Evolutionary conservation across 2,329 filamentous ascomycete species (phyloP).

Genomic region (Fusarium odoratissimum): DNA sequence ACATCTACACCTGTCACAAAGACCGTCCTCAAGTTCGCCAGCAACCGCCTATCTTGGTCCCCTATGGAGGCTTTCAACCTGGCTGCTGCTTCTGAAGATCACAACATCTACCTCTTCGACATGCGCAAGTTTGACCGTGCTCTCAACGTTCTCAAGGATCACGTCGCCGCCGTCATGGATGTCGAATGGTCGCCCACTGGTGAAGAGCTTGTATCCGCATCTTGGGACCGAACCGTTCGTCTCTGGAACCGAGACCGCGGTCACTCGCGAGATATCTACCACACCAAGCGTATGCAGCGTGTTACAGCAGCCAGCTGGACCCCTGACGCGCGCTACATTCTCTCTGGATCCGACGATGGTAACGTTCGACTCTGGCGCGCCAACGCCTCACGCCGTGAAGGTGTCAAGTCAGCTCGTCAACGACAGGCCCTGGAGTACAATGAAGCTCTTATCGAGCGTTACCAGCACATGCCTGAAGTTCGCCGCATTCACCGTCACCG

Average conservation of each 20-base stretch:
- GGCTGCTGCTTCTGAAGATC: slow-evolving; percentile 92
- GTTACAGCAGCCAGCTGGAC: slow-evolving; percentile 89
- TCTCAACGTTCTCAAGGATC: slow-evolving; percentile 89
- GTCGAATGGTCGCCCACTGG: slow-evolving; percentile 96
- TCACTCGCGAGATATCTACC: slow-evolving; percentile 92
- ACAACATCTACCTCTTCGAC: slow-evolving; percentile 90
- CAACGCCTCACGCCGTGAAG: slow-evolving; percentile 83
- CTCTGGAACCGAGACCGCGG: slow-evolving; percentile 85
- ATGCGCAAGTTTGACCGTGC: slow-evolving; percentile 91
- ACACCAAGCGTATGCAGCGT: slow-evolving; percentile 97
- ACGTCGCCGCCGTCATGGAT: slow-evolving; percentile 93
- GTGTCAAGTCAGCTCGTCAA: slow-evolving; percentile 86
- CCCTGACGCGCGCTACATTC: slow-evolving; percentile 87
- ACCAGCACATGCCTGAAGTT: slow-evolving; percentile 96
- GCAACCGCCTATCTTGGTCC: slow-evolving; percentile 90
- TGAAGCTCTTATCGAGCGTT: slow-evolving; percentile 82
- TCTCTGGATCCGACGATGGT: slow-evolving; percentile 93
- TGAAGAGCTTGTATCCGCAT: slow-evolving; percentile 90
- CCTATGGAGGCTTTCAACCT: slow-evolving; percentile 98
- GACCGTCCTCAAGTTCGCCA: slow-evolving; percentile 82
- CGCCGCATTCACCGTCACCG: slow-evolving; percentile 89
- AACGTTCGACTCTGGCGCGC: slow-evolving; percentile 89
- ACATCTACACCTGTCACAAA: slow-evolving; percentile 86
- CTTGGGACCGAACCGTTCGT: slow-evolving; percentile 86
- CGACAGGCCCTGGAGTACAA: slow-evolving; percentile 93